Percentiles rank a stretch among this genome's conserved stretches.
These are phyloP conservation scores for Ophiostoma ips DNA, from an alignment of 2,329 filamentous ascomycete species.

Conservation along the genomic window DNA sequence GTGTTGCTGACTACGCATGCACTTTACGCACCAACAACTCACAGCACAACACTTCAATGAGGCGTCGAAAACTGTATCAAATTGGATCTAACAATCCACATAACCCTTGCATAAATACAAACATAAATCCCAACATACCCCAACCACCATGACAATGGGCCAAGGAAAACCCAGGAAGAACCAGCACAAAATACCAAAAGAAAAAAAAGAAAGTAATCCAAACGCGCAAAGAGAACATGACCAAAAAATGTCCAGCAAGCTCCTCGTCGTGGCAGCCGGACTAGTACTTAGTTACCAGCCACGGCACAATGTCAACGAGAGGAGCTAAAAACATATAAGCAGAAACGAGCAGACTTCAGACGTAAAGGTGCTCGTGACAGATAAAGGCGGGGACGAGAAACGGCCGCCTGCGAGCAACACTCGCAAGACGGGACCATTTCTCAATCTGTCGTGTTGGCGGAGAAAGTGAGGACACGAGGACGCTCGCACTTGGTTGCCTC, in stretches of 20 bases:
- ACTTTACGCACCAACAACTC: too few species aligned
- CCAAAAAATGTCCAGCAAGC: neutral
- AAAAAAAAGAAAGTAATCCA: neutral
- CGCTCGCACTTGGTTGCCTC: too few species aligned
- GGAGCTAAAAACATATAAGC: neutral
- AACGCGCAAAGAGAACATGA: slow-evolving; percentile 1
- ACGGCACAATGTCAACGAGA: neutral
- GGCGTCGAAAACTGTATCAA: too few species aligned
- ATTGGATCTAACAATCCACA: too few species aligned
- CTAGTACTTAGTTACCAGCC: neutral
- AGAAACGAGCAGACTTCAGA: too few species aligned
- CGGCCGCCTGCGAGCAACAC: neutral
- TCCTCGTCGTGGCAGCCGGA: neutral
- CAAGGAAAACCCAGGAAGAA: slow-evolving; percentile 2
- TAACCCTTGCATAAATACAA: neutral
- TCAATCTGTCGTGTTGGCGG: neutral
- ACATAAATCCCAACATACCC: slow-evolving; percentile 7
- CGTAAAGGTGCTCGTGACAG: neutral
- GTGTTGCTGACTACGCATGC: too few species aligned
- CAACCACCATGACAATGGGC: slow-evolving; percentile 1
- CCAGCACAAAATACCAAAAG: too few species aligned
- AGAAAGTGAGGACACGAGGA: neutral
- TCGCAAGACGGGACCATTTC: neutral
- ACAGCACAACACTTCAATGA: too few species aligned
- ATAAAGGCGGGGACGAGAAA: neutral